phyloP scores from a whole-genome alignment of 352 stramenopile genomes.

The Phytopythium vexans region DNA sequence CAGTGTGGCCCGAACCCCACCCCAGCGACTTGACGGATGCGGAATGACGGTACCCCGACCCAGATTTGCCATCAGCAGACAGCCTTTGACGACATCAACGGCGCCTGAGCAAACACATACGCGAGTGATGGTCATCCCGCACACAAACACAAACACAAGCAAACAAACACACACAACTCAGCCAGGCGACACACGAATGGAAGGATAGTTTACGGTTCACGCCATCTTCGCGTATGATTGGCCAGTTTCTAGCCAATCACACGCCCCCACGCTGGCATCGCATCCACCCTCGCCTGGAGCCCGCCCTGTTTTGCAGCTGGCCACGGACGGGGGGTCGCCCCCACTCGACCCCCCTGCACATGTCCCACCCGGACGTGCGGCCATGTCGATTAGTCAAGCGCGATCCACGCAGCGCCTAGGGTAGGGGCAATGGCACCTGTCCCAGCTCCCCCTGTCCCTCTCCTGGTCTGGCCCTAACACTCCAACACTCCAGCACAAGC shows the following conservation, averaged over 20 bases:
- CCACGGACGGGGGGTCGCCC: slow-evolving; percentile 1
- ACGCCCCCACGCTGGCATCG: slow-evolving; percentile 4
- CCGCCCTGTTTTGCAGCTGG: not conserved
- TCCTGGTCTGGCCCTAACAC: slow-evolving; percentile 4
- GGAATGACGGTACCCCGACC: too few species aligned
- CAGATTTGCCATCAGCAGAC: too few species aligned
- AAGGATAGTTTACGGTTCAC: slow-evolving; percentile 1
- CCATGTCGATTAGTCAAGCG: not conserved
- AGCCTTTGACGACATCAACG: too few species aligned
- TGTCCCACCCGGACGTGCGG: not conserved
- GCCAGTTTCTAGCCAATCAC: slow-evolving; percentile 1
- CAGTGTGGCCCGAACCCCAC: too few species aligned
- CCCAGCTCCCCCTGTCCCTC: not conserved
- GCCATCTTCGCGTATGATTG: slow-evolving; percentile 1
- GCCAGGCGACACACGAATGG: not conserved
- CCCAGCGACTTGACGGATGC: too few species aligned
- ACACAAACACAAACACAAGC: not conserved
- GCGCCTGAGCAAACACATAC: not conserved
- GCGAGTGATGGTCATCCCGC: not conserved
- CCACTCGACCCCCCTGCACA: not conserved
- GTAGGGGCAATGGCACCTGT: not conserved
- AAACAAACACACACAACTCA: not conserved
- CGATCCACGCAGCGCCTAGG: not conserved
- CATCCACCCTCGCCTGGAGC: not conserved
- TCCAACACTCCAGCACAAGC: not conserved